Percentiles rank a stretch among this genome's conserved stretches.
These are phyloP conservation scores for Camptophora hylomeconis DNA, from an alignment of 2,329 filamentous ascomycete genomes.

Conservation along the genomic window DNA sequence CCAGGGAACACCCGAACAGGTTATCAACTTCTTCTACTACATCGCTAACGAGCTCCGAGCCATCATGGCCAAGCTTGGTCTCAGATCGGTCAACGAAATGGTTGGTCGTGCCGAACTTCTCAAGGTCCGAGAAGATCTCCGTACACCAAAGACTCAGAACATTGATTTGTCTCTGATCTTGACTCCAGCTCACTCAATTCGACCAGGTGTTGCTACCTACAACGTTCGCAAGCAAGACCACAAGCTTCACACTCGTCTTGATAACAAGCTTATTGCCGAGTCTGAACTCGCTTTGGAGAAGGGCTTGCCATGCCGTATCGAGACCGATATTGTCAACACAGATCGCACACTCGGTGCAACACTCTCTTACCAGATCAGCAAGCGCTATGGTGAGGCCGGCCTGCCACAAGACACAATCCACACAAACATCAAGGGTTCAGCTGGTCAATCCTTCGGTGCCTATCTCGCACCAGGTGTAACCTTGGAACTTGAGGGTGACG, in stretches of 20 bases:
- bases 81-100: conserved; percentile 96
- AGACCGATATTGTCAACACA: conserved; percentile 93
- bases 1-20: conserved; percentile 80
- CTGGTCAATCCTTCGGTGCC: conserved; percentile 91
- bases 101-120: conserved; percentile 82
- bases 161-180: conserved; percentile 87
- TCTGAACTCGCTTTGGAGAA: conserved; percentile 90
- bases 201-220: conserved; percentile 88
- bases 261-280: conserved; percentile 95
- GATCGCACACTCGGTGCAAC: conserved; percentile 89
- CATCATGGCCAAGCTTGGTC: conserved; percentile 91
- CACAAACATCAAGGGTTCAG: conserved; percentile 90
- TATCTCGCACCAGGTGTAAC: conserved; percentile 89
- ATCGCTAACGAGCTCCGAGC: conserved; percentile 89
- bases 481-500: conserved; percentile 84
- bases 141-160: conserved; percentile 79
- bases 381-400: conserved; percentile 78
- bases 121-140: conserved; percentile 75
- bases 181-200: conserved; percentile 88
- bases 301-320: conserved; percentile 80
- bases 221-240: conserved; percentile 98
- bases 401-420: conserved; percentile 88
- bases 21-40: conserved; percentile 99
- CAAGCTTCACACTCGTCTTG: conserved; percentile 77
- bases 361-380: conserved; percentile 89